These are phyloP conservation scores for Hemerocallis citrina DNA, from an alignment of 106 monocot species.

Conservation along the genomic window DNA sequence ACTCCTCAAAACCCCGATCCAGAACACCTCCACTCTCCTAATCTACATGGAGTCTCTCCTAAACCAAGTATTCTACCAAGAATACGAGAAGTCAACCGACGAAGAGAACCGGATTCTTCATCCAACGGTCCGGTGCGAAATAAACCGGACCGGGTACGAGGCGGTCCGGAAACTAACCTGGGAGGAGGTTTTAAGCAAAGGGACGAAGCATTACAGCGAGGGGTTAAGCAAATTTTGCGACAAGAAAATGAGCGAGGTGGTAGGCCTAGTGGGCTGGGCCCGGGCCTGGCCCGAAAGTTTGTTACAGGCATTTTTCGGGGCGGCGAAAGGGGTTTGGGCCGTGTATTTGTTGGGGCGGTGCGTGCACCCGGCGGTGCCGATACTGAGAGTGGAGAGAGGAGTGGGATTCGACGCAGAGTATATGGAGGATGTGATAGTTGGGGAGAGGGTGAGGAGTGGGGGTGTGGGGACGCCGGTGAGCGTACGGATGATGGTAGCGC, in stretches of 20 bases:
- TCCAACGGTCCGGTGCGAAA: constrained; percentile 35
- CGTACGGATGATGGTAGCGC: constrained; percentile 73
- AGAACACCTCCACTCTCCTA: constrained; percentile 15
- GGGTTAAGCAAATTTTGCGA: constrained; percentile 88
- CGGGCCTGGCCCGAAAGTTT: constrained; percentile 72
- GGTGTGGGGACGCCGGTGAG: constrained; percentile 5
- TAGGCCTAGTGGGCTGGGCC: constrained; percentile 33
- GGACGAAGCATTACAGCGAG: constrained; percentile 75
- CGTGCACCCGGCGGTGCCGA: constrained; percentile 52
- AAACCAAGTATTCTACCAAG: constrained; percentile 64
- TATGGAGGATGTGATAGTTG: constrained; percentile 61
- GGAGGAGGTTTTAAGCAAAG: constrained; percentile 76
- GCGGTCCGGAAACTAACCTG: constrained; percentile 42
- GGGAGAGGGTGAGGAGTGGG: neutral
- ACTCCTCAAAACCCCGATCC: constrained; percentile 16
- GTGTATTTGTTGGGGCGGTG: constrained; percentile 60
- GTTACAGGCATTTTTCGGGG: constrained; percentile 81
- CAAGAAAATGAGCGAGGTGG: constrained; percentile 78
- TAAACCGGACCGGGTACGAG: constrained; percentile 31
- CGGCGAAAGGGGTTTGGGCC: constrained; percentile 68
- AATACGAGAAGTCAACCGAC: constrained; percentile 39
- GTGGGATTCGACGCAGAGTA: constrained; percentile 53
- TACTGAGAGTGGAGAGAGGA: constrained; percentile 46
- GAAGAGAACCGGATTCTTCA: constrained; percentile 25
- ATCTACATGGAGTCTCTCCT: constrained; percentile 50